Evolutionary conservation across 768 basidiomycete species (phyloP), one percentile per base, ranked within the genome.

Genomic region (Leccinum subgranulosum): DNA sequence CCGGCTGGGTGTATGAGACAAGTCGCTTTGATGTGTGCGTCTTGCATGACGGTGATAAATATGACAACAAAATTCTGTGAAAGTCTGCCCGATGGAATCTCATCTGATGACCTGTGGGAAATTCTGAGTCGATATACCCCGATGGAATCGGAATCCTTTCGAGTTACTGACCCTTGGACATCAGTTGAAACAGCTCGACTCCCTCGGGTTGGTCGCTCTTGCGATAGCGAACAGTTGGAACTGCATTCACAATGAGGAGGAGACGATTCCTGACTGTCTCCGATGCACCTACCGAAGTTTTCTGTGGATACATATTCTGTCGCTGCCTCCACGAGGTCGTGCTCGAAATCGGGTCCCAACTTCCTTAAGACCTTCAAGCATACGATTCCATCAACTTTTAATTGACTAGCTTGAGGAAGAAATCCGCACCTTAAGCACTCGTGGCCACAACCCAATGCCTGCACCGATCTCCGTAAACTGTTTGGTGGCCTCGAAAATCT

Each of bases 31-130:
- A 77, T 53, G 79, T 82, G 55, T 81, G 74, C 6, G 79, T 75
- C 50, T 71, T 75, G 64, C 77, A 81, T 3, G 76, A 72, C 15
- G 76, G 64, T 1, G 81, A 74, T 28, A 88, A 69, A 56, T 75
- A 74, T 43, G 73, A 69, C 9, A 90, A 75, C 54, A 90, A 76
- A 2, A 78, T 79, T 21, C 74, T 69, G 55, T 88, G 86, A 63
- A 89, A 87, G 62, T 88, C 85, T 23, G 86, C 78, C 15, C 88
- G 83, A 69, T 88, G 87, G 60, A 90, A 76, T 53, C 64, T 70
- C 57, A 83, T 74, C 58, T 84, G 54, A 55, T 72, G 70, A n/a
- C 84, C 84, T 85, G 65, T 41, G 41, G n/a, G 21, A 51, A 48
- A 27, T 53, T 39, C 29, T 29, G 46, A 33, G 34, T 61, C 46